Conservation (phyloP, 2,329 filamentous ascomycete species). For the Pseudogymnoascus sp. region DNA sequence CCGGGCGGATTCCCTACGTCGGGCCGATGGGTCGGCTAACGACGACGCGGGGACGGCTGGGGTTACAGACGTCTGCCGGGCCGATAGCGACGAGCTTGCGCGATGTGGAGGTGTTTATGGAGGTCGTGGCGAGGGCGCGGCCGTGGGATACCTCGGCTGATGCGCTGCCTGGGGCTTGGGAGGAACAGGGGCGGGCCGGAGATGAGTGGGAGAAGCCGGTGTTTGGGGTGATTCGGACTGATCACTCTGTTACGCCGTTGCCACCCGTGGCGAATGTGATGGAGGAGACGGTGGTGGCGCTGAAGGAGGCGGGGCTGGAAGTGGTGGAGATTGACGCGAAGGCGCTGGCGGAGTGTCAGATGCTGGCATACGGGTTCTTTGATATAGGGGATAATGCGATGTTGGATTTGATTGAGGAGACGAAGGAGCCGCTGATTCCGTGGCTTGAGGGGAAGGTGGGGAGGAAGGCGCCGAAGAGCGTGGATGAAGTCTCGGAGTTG, state of each 20-base stretch:
- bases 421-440: conserved; percentile 47
- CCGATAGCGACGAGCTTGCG: conserved; percentile 38
- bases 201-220: conserved; percentile 21
- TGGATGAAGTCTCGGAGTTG: conserved; percentile 41
- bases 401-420: conserved; percentile 47
- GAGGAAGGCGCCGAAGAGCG: conserved; percentile 36
- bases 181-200: conserved; percentile 21
- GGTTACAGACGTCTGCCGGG: conserved; percentile 39
- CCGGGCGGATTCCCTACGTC: conserved; percentile 33
- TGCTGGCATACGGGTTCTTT: conserved; percentile 48
- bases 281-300: conserved; percentile 33
- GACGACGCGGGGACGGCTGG: conserved; percentile 42
- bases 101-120: conserved; percentile 40
- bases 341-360: conserved; percentile 45
- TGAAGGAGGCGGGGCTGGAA: conserved; percentile 40
- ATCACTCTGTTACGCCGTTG: conserved; percentile 41
- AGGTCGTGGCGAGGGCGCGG: conserved; percentile 41
- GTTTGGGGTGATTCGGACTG: conserved; percentile 41
- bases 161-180: conserved; percentile 35
- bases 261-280: conserved; percentile 40
- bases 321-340: conserved; percentile 50
- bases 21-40: conserved; percentile 38
- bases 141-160: conserved; percentile 40
- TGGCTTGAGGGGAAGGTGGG: conserved; percentile 47
- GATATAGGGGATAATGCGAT: conserved; percentile 45